Evolutionary conservation across 306 rosid species (phyloP).

Genomic region (Fragaria vesca): DNA sequence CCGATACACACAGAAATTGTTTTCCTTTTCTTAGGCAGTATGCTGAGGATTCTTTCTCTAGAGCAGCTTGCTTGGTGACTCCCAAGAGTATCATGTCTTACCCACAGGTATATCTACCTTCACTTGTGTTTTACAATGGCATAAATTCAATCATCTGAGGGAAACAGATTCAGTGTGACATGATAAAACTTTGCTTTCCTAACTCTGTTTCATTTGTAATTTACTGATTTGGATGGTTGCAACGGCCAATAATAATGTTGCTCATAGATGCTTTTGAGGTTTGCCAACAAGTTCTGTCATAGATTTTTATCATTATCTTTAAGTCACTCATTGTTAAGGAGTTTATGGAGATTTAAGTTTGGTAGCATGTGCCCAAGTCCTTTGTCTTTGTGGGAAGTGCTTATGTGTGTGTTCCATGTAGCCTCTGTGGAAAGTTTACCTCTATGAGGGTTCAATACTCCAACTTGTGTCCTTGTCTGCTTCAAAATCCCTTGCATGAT

Average conservation of each 20-base stretch:
- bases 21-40: constrained; percentile 85
- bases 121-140: constrained; percentile 6
- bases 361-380: not conserved
- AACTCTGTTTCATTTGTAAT: not conserved
- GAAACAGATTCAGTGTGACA: not conserved
- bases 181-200: not conserved
- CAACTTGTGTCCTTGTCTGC: not conserved
- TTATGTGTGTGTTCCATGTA: not conserved
- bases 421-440: not conserved
- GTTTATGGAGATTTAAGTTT: not conserved
- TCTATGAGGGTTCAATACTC: constrained; percentile 5
- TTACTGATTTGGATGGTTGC: not conserved
- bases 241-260: not conserved
- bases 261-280: not conserved
- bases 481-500: not conserved
- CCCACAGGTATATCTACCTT: constrained; percentile 72
- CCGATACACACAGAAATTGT: constrained; percentile 77
- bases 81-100: constrained; percentile 84
- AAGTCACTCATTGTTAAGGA: not conserved
- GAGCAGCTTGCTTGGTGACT: constrained; percentile 87
- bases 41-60: constrained; percentile 87
- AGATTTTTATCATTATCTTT: not conserved
- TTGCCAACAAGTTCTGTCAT: not conserved
- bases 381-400: not conserved
- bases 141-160: not conserved